Base-by-base conservation (phyloP, 2,329 filamentous ascomycete species). In the Cercospora zeina region DNA sequence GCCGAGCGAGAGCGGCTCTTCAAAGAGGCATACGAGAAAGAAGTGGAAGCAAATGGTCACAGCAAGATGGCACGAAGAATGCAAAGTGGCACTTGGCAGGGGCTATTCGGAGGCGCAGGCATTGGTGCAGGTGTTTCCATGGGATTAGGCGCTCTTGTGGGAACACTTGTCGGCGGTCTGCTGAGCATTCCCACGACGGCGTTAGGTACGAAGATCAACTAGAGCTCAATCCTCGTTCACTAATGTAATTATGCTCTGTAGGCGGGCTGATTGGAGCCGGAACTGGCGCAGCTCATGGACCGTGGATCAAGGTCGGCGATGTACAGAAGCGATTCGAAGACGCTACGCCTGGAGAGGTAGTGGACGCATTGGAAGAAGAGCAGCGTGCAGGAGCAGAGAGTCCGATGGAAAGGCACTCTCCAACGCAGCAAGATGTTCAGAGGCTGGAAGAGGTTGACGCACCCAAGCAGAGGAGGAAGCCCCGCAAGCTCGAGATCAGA, bases 131-230 rank as follows among this genome's bases (percentile, higher is more conserved):
- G 75, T 7, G 75, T 78, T 2, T 74, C 74, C 1, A 70, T 76
- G 19, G 78, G 78, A 0, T 60, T 80, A 16, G 78, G 78, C 0
- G 77, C 77, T 0, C 73, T 78, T 0, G 75, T 80, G 0, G 78
- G 77, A 0, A 61, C 30, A 11, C 11, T 63, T 1, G 13, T 63
- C 8, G 77, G 77, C 0, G 77, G 73, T 0, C 58, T 79, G 54
- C 16, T 58, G 42, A 51, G 24, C n/a, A 27, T 58, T n/a, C 56
- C 56, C 4, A 59, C 56, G 9, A 59, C 56, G 1, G 42, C 45
- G 7, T 16, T 59, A 19, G 56, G 49, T 53, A 53, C 30, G 49
- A 27, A 33, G 49, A 34, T 27, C 31, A 14, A 19, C 6, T 49
- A 14, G 13, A 1, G 16, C 13, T 21, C 21, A 49, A 11, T 14